Percentiles rank a stretch among this genome's conserved stretches.
Conservation (phyloP, 169 alveolate species). For the Plasmodium inui region DNA sequence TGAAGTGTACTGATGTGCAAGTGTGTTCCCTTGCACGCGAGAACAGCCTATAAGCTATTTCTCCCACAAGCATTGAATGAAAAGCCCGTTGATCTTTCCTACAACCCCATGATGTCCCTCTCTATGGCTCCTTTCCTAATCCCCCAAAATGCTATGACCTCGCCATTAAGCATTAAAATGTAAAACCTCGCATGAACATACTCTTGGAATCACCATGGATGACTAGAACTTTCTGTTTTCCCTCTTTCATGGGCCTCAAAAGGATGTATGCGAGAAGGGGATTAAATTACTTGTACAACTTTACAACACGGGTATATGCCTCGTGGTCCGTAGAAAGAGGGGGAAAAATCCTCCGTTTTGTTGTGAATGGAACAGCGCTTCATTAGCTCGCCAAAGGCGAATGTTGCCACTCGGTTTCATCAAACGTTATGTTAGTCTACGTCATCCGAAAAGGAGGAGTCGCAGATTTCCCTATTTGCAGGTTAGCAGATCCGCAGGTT, state of each 20-base stretch:
- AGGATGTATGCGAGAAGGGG: neutral
- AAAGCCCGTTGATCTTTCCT: neutral
- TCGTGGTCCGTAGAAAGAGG: neutral
- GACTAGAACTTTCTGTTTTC: neutral
- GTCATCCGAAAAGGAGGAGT: neutral
- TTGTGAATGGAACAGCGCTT: neutral
- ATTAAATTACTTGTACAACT: neutral
- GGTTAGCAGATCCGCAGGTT: neutral
- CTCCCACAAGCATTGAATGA: neutral
- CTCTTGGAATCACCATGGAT: slow-evolving; percentile 21
- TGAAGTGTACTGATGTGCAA: neutral
- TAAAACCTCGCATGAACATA: slow-evolving; percentile 2
- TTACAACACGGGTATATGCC: neutral
- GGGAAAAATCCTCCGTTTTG: neutral
- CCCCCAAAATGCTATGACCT: neutral
- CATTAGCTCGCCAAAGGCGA: neutral
- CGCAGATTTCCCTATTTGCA: neutral
- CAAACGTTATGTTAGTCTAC: neutral
- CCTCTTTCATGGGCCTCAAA: slow-evolving; percentile 44
- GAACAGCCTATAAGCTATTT: neutral
- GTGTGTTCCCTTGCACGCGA: neutral
- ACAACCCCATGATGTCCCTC: neutral
- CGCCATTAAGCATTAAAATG: neutral
- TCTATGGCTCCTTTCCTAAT: neutral
- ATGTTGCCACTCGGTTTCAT: neutral